Percentiles rank a stretch among this genome's conserved stretches.
Conservation (phyloP, 75 land plant species). For the Isoetes taiwanensis region DNA sequence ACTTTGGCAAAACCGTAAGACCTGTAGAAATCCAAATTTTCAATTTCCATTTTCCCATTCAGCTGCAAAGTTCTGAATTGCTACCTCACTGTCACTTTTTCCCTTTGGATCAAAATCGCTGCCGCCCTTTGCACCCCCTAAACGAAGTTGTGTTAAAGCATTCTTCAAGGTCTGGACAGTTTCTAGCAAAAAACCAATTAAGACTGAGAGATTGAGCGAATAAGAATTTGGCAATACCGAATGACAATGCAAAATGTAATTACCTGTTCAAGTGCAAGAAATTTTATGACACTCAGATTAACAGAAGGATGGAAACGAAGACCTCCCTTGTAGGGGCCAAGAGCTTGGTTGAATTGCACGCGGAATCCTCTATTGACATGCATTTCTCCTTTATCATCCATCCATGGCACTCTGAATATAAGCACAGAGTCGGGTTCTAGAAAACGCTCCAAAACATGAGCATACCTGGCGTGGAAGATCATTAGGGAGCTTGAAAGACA, state of each 20-base stretch:
- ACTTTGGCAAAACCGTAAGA: slow-evolving; percentile 2
- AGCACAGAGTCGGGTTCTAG: neutral
- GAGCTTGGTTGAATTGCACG: slow-evolving; percentile 1
- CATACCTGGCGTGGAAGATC: too few relatives aligned
- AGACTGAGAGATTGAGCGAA: too few relatives aligned
- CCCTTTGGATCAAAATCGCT: slow-evolving; percentile 4
- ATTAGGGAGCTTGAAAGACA: too few relatives aligned
- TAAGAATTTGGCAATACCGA: too few relatives aligned
- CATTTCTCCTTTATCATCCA: slow-evolving; percentile 3
- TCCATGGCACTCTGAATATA: slow-evolving; percentile 7
- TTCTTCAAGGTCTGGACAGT: slow-evolving; percentile 1
- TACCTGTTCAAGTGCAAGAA: slow-evolving; percentile 6
- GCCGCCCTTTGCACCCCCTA: slow-evolving; percentile 1
- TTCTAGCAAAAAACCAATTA: neutral
- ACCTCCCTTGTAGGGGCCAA: slow-evolving; percentile 4
- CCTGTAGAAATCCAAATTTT: neutral
- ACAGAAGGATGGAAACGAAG: slow-evolving; percentile 4
- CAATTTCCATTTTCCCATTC: neutral
- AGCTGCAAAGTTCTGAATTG: neutral
- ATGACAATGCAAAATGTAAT: neutral
- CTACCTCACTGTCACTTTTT: neutral
- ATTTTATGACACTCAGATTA: slow-evolving; percentile 1
- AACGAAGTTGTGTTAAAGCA: neutral
- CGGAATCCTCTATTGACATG: neutral
- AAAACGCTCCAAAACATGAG: neutral